phyloP scores from a whole-genome alignment of 2,329 filamentous ascomycete genomes.

The Sclerotinia trifoliorum region DNA sequence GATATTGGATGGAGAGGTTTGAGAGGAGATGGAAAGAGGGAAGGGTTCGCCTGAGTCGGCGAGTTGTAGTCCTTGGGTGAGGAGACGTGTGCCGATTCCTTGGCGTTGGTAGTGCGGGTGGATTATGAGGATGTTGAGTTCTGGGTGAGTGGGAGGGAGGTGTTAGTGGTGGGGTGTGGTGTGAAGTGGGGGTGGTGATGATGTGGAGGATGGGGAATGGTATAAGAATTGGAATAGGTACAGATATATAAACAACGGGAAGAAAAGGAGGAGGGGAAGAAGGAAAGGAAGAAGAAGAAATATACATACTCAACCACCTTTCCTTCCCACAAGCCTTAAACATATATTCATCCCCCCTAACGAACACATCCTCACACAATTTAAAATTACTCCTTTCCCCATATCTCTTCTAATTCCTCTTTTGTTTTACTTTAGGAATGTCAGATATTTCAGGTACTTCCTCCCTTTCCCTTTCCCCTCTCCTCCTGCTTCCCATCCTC shows the following conservation, averaged over 20 bases:
- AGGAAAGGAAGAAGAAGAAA: neutral
- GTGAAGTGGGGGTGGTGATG: no score
- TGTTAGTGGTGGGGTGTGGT: neutral
- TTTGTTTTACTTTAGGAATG: neutral
- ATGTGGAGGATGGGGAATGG: neutral
- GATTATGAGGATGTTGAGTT: constrained; percentile 32
- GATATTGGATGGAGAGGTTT: neutral
- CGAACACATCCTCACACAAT: constrained; percentile 34
- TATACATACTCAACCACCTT: constrained; percentile 33
- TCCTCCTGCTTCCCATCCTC: constrained; percentile 22
- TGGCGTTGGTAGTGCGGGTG: constrained; percentile 30
- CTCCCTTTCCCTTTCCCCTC: neutral
- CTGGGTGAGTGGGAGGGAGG: constrained; percentile 9
- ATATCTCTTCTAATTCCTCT: constrained; percentile 19
- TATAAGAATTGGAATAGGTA: neutral
- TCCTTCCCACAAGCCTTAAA: constrained; percentile 23
- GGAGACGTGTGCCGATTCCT: constrained; percentile 33
- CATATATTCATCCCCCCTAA: constrained; percentile 33
- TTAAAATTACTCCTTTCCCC: constrained; percentile 31
- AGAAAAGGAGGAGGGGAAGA: neutral
- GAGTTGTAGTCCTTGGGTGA: constrained; percentile 28
- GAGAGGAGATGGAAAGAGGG: no score
- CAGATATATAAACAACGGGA: neutral
- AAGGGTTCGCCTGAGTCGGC: constrained; percentile 22
- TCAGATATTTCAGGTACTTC: neutral